A percentile compares a stretch with the other conserved stretches of the same genome.
These are phyloP conservation scores for Streptanthus diversifolius DNA, from an alignment of 345 rosid genomes.

Conservation along the genomic window DNA sequence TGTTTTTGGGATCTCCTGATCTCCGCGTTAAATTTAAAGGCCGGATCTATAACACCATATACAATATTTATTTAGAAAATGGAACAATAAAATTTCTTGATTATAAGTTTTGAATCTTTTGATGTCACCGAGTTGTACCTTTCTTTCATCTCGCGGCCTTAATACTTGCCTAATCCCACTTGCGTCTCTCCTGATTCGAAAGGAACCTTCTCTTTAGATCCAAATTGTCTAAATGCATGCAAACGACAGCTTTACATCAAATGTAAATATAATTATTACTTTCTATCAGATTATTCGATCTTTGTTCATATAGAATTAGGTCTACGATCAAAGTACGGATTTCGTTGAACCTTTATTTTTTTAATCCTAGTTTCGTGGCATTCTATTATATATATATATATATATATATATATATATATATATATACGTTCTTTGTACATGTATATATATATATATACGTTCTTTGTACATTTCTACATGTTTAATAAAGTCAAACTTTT, in stretches of 20 bases:
- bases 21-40: background rate
- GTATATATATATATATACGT: background rate
- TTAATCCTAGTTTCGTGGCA: background rate
- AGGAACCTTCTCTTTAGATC: conserved; percentile 22
- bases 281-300: background rate
- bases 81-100: background rate
- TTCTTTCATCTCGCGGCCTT: background rate
- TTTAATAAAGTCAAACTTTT: conserved; percentile 16
- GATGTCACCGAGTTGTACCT: background rate
- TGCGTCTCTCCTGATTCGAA: background rate
- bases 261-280: background rate
- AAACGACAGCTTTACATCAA: conserved; percentile 28
- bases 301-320: background rate
- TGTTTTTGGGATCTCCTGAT: background rate
- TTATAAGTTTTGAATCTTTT: background rate
- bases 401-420: too few species aligned
- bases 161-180: background rate
- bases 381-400: background rate
- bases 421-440: background rate
- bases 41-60: background rate
- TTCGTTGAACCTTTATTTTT: background rate
- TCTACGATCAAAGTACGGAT: conserved; percentile 29
- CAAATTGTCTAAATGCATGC: conserved; percentile 28
- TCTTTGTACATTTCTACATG: conserved; percentile 1
- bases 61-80: background rate